Conservation (phyloP, 305 asterid genomes). For the Rubia tinctorum region DNA sequence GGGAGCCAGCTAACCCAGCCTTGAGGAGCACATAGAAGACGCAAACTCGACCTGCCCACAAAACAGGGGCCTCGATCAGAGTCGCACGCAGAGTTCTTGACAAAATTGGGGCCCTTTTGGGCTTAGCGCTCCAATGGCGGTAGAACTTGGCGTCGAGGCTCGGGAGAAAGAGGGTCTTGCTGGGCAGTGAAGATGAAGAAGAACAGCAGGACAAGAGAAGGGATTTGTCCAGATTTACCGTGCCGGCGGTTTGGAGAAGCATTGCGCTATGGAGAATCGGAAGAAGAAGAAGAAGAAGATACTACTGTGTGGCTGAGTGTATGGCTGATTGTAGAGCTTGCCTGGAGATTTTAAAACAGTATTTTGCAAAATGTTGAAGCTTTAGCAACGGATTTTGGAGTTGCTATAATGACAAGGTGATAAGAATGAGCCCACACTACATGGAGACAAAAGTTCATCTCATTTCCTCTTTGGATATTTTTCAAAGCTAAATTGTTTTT, state of each 20-base stretch:
- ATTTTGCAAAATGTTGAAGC: not conserved
- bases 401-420: not conserved
- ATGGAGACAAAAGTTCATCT: not conserved
- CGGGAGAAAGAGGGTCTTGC: constrained; percentile 49
- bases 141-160: constrained; percentile 37
- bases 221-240: constrained; percentile 18
- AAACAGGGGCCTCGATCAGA: constrained; percentile 63
- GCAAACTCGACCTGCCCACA: constrained; percentile 95
- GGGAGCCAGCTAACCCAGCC: constrained; percentile 95
- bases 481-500: too few relatives aligned
- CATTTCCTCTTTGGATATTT: not conserved
- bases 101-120: constrained; percentile 23
- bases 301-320: not conserved
- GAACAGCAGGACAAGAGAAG: constrained; percentile 16
- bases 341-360: not conserved
- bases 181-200: constrained; percentile 31
- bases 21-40: constrained; percentile 80
- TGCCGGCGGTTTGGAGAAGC: constrained; percentile 50
- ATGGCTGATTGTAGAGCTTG: not conserved
- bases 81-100: constrained; percentile 34
- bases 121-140: constrained; percentile 25
- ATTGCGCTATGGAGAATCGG: constrained; percentile 24
- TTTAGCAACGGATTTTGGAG: not conserved
- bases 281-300: constrained; percentile 2
- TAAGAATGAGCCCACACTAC: not conserved